These are phyloP conservation scores for Penicillium crustosum DNA, from an alignment of 2,329 filamentous ascomycete genomes.

Conservation along the genomic window DNA sequence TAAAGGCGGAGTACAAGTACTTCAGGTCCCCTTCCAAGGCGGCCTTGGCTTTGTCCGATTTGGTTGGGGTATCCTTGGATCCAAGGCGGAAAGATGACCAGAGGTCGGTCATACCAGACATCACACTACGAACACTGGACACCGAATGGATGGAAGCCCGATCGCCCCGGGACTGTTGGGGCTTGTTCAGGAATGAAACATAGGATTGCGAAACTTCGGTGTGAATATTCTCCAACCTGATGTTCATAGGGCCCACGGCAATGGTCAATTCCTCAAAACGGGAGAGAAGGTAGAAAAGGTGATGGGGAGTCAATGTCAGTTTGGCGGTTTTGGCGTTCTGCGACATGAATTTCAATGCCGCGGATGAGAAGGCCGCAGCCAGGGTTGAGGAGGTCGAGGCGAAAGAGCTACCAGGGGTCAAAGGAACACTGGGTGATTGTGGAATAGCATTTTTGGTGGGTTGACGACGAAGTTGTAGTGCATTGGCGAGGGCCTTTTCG, in stretches of 20 bases:
- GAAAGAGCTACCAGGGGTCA: constrained; percentile 52
- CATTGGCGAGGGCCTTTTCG: constrained; percentile 95
- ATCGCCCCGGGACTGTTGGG: constrained; percentile 79
- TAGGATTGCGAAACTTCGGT: constrained; percentile 83
- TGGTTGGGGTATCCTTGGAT: constrained; percentile 74
- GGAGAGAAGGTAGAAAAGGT: constrained; percentile 93
- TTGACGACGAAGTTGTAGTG: constrained; percentile 77
- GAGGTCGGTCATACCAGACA: constrained; percentile 92
- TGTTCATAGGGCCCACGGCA: constrained; percentile 90
- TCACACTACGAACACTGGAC: constrained; percentile 93
- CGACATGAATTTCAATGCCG: constrained; percentile 79
- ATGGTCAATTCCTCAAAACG: constrained; percentile 92
- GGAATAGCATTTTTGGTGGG: constrained; percentile 67
- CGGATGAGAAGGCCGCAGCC: constrained; percentile 82
- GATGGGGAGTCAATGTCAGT: constrained; percentile 88
- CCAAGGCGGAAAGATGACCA: constrained; percentile 87
- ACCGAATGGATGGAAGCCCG: constrained; percentile 91
- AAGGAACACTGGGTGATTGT: constrained; percentile 54
- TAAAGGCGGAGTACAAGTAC: constrained; percentile 97
- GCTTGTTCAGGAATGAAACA: constrained; percentile 88
- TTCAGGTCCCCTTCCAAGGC: constrained; percentile 84
- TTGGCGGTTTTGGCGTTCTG: constrained; percentile 85
- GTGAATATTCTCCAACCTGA: constrained; percentile 91
- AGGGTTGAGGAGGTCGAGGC: constrained; percentile 71
- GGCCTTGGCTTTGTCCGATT: constrained; percentile 85